Conservation (phyloP, 345 rosid genomes). For the Aegle marmelos region DNA sequence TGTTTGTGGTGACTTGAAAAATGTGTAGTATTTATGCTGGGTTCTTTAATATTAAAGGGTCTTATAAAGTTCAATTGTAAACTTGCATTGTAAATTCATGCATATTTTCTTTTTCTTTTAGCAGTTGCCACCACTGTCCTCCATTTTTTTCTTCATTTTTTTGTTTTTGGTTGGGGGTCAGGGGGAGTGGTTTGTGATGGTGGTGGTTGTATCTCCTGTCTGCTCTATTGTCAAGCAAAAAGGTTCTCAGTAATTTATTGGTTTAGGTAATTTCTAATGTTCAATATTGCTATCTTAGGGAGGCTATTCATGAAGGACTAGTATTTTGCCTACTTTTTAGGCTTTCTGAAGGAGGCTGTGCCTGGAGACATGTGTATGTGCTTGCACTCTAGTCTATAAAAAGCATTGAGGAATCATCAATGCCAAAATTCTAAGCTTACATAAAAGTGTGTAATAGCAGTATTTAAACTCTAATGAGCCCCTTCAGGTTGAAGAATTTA, state of each 20-base stretch:
- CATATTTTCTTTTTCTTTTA: background rate
- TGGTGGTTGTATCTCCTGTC: too few species aligned
- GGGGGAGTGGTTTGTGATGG: too few species aligned
- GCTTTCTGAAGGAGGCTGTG: background rate
- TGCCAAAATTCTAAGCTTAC: background rate
- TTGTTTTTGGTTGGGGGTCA: too few species aligned
- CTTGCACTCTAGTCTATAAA: background rate
- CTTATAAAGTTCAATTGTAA: background rate
- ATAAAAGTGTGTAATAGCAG: background rate
- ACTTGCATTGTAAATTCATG: conserved; percentile 1
- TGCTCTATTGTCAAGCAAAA: background rate
- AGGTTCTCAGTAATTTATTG: background rate
- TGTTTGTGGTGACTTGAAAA: background rate
- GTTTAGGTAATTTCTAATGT: background rate
- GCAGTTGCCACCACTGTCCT: too few species aligned
- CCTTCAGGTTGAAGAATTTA: background rate
- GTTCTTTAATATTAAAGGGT: background rate
- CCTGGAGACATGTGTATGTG: background rate
- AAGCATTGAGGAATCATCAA: background rate
- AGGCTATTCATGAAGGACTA: too few species aligned
- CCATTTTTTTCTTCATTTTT: too few species aligned
- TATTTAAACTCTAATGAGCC: background rate
- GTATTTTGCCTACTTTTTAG: too few species aligned
- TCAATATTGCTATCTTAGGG: background rate
- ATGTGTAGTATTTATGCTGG: background rate